Conservation (phyloP, 805 yeast genomes). For the Ogataea ganodermae region DNA sequence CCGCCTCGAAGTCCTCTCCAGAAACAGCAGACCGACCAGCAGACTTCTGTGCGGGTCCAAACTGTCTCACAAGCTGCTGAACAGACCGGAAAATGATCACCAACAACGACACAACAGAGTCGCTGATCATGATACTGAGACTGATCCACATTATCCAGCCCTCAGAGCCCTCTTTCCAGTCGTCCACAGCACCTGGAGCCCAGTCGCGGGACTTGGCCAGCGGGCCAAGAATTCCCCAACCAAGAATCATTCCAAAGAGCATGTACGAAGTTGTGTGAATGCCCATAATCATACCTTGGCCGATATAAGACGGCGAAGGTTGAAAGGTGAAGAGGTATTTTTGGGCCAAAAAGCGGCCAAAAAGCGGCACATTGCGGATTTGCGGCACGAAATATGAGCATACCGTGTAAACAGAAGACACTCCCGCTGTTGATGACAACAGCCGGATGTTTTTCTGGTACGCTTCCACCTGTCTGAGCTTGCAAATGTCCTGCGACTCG, state of each 20-base stretch:
- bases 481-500: conserved; percentile 38
- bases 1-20: too few species aligned
- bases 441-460: conserved; percentile 63
- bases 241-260: conserved; percentile 85
- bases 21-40: too few species aligned
- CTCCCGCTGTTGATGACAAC: conserved; percentile 57
- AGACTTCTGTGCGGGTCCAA: background rate
- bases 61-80: background rate
- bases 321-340: conserved; percentile 83
- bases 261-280: conserved; percentile 85
- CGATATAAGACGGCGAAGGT: conserved; percentile 96
- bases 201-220: conserved; percentile 67
- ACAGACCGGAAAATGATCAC: conserved; percentile 56
- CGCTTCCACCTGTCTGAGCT: conserved; percentile 29
- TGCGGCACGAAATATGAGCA: conserved; percentile 72
- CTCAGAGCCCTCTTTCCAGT: conserved; percentile 92
- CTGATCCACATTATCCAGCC: conserved; percentile 98
- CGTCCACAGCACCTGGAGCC: conserved; percentile 89
- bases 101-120: conserved; percentile 77
- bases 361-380: conserved; percentile 68
- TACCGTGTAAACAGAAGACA: conserved; percentile 75
- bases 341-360: conserved; percentile 64
- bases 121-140: conserved; percentile 90
- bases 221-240: conserved; percentile 94
- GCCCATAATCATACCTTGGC: conserved; percentile 98